Evolutionary conservation across 2,329 filamentous ascomycete species (phyloP), one percentile per base, ranked within the genome.

Genomic region (Sporothrix euskadiensis): DNA sequence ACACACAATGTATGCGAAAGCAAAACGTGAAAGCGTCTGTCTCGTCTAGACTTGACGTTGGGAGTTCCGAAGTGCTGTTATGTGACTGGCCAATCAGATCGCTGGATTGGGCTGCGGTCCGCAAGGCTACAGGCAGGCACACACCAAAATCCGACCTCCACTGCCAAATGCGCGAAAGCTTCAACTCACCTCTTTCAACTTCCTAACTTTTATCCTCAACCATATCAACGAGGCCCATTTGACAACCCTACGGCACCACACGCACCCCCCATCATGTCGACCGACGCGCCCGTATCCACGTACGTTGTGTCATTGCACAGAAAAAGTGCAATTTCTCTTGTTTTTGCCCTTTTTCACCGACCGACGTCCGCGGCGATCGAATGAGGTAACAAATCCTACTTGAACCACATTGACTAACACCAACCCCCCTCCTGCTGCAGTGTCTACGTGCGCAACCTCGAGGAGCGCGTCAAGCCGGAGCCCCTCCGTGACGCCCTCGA

Each of bases 391-490:
- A 14, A 4, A 6, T 47, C 35, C 69, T 54, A 57, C 49, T 49
- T n/a, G 26, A 47, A 30, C 41, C 56, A 41, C 41, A 19, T 19
- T 4, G 1, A 12, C 70, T 65, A 65, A 71, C 41, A 4, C 65
- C 14, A 19, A 47, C 19, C 59, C 8, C 47, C 8, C 26, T 56
- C 57, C 14, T 59, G 2, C 9, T 35, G 35, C 16, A 91, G 89
- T 75, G 88, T 91, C 71, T 91, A 91, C 78, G 88, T 90, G 73
- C 92, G 91, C 79, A 98, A 98, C 81, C 90, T 99, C 74, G 93
- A 98, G 83, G 96, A 98, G 85, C 90, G 92, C 80, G 90, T 97
- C 82, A 97, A 97, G 81, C 86, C 93, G 73, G 91, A 94, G 47
- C 83, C 89, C 10, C 86, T 98, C 71, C 92, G 91, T 76, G 88